phyloP scores from a whole-genome alignment of 1,139 yeast species.

The Pichia sorboxylosa region DNA sequence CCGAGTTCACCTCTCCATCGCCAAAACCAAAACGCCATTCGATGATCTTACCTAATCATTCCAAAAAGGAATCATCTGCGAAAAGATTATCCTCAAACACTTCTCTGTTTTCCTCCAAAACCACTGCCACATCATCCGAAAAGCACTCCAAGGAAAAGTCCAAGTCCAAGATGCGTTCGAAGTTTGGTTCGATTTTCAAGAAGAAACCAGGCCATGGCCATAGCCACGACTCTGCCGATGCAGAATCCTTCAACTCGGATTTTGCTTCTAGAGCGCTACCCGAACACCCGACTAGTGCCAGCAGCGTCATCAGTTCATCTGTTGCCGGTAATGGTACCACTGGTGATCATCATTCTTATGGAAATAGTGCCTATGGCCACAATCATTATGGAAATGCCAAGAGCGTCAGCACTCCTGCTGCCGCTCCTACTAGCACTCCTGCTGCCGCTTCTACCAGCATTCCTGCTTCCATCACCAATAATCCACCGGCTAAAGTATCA shows the following conservation, averaged over 20 bases:
- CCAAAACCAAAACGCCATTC: slow-evolving; percentile 12
- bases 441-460: too few relatives aligned
- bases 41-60: slow-evolving; percentile 4
- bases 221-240: slow-evolving; percentile 18
- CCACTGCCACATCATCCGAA: slow-evolving; percentile 1
- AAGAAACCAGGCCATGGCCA: slow-evolving; percentile 34
- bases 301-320: too few relatives aligned
- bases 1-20: slow-evolving; percentile 4
- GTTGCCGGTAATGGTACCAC: too few relatives aligned
- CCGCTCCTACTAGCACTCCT: too few relatives aligned
- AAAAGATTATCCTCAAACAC: slow-evolving; percentile 10
- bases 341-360: too few relatives aligned
- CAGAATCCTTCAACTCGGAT: slow-evolving; percentile 26
- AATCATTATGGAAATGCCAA: too few relatives aligned
- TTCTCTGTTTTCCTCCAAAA: slow-evolving; percentile 11
- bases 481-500: too few relatives aligned
- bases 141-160: slow-evolving; percentile 15
- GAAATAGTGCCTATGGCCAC: too few relatives aligned
- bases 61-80: background rate
- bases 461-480: too few relatives aligned
- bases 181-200: slow-evolving; percentile 70
- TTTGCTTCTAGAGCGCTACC: too few relatives aligned
- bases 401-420: too few relatives aligned
- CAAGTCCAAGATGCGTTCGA: slow-evolving; percentile 48
- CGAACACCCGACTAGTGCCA: slow-evolving; percentile 1